Conservation (phyloP, 352 stramenopile species). For the Globisporangium lucens region DNA sequence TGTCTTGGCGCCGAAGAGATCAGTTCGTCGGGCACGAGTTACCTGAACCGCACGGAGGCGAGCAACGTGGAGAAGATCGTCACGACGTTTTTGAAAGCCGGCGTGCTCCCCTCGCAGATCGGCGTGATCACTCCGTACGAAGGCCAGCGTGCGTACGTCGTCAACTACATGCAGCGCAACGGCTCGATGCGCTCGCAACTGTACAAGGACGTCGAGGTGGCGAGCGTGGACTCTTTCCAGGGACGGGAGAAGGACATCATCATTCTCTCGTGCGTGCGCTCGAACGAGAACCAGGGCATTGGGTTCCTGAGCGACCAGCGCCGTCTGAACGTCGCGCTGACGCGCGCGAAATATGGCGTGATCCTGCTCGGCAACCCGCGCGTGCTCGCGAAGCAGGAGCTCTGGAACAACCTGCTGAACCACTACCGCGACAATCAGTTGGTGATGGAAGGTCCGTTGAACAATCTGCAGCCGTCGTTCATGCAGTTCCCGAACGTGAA, state of each 20-base stretch:
- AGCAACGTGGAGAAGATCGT: slow-evolving; percentile 98
- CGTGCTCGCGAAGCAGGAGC: slow-evolving; percentile 95
- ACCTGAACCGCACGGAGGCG: slow-evolving; percentile 98
- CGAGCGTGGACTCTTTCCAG: slow-evolving; percentile 99
- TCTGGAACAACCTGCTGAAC: slow-evolving; percentile 97
- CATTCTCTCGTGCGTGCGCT: slow-evolving; percentile 97
- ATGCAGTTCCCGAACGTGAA: slow-evolving; percentile 94
- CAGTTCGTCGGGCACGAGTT: slow-evolving; percentile 96
- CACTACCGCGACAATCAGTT: slow-evolving; percentile 97
- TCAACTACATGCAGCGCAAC: slow-evolving; percentile 96
- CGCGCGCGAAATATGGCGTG: slow-evolving; percentile 97
- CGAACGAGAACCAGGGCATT: slow-evolving; percentile 99
- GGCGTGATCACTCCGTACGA: slow-evolving; percentile 98
- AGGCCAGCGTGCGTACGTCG: slow-evolving; percentile 97
- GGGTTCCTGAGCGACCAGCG: slow-evolving; percentile 98
- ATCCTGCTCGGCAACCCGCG: slow-evolving; percentile 98
- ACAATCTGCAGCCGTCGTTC: slow-evolving; percentile 95
- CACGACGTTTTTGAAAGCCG: slow-evolving; percentile 94
- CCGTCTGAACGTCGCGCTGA: slow-evolving; percentile 99
- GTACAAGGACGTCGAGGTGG: slow-evolving; percentile 99
- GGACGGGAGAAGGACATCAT: slow-evolving; percentile 99
- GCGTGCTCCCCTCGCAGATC: slow-evolving; percentile 91
- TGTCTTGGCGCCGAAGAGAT: slow-evolving; percentile 97
- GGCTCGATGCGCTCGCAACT: slow-evolving; percentile 92
- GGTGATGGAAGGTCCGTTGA: slow-evolving; percentile 95